phyloP scores from a whole-genome alignment of 305 asterid genomes.

The Solanum hybrid region DNA sequence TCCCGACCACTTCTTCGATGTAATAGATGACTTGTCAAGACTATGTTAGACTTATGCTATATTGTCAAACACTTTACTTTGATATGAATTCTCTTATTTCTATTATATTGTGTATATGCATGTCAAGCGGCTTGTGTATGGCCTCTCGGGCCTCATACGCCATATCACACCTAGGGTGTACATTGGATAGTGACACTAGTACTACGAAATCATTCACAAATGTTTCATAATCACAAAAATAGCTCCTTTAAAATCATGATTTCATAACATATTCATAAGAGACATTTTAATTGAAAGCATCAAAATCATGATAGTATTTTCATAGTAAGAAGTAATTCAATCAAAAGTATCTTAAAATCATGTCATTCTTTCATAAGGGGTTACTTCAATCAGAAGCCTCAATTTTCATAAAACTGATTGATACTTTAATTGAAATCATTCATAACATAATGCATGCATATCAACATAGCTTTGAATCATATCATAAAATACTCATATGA shows the following conservation, averaged over 20 bases:
- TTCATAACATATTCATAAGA: neutral
- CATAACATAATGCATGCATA: neutral
- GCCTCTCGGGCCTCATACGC: too few relatives aligned
- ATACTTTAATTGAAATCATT: neutral
- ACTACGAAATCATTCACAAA: neutral
- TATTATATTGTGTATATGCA: too few relatives aligned
- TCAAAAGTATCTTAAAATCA: neutral
- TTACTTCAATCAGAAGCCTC: neutral
- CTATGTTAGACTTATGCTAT: too few relatives aligned
- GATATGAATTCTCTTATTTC: too few relatives aligned
- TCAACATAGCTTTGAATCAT: neutral
- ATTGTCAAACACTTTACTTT: too few relatives aligned
- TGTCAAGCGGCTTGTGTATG: too few relatives aligned
- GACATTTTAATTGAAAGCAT: neutral
- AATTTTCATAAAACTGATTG: neutral
- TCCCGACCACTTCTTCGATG: too few relatives aligned
- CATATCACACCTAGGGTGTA: too few relatives aligned
- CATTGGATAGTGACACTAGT: neutral
- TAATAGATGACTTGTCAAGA: too few relatives aligned
- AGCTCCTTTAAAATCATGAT: neutral
- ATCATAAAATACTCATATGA: neutral
- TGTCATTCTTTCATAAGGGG: neutral
- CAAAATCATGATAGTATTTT: rapidly evolving
- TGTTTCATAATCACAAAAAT: neutral
- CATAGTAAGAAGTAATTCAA: neutral